Percentiles rank a stretch among this genome's conserved stretches.
phyloP scores from a whole-genome alignment of 805 yeast genomes.

The Saccharomycopsis schoenii region DNA sequence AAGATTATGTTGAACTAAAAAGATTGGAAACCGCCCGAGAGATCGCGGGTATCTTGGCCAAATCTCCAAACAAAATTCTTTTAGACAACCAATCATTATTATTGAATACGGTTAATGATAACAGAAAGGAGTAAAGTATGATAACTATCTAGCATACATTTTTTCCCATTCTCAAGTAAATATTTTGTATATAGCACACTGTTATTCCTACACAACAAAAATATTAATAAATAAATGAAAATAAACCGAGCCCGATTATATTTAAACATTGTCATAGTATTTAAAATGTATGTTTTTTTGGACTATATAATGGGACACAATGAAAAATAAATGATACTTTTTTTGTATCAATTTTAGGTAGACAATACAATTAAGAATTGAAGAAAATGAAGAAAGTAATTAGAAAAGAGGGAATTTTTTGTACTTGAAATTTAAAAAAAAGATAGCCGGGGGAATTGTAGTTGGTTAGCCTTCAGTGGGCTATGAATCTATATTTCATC shows the following conservation, averaged over 20 bases:
- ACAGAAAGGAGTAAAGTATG: slow-evolving; percentile 32
- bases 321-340: too few species aligned
- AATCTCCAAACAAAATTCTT: slow-evolving; percentile 84
- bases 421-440: background rate
- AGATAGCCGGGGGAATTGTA: background rate
- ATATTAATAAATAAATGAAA: background rate
- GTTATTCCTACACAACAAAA: background rate
- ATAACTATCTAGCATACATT: background rate
- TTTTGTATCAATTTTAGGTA: too few species aligned
- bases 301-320: too few species aligned
- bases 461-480: background rate
- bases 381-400: background rate
- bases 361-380: background rate
- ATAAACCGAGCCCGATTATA: background rate
- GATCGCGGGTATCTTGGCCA: slow-evolving; percentile 75
- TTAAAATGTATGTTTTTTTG: too few species aligned
- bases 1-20: slow-evolving; percentile 92
- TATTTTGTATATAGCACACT: background rate
- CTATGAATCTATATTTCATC: slow-evolving; percentile 11
- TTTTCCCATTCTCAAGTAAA: too few species aligned
- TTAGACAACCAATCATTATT: slow-evolving; percentile 87
- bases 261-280: too few species aligned
- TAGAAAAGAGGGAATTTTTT: background rate
- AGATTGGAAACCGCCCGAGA: slow-evolving; percentile 96
- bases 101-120: slow-evolving; percentile 78